phyloP scores from a whole-genome alignment of 2,329 filamentous ascomycete species.

The Botrytis tulipae region DNA sequence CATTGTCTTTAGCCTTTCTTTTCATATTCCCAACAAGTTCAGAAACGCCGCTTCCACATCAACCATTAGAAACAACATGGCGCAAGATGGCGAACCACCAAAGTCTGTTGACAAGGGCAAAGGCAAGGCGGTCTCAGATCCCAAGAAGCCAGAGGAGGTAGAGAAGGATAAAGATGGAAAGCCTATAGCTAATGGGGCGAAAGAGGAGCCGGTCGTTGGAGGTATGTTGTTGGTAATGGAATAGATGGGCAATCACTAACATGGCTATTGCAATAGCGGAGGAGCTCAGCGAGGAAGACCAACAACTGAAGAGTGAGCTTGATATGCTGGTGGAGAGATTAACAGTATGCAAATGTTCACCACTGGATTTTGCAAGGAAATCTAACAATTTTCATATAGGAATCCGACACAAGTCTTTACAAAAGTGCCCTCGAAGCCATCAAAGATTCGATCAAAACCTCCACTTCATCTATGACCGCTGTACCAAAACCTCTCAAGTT shows the following conservation, averaged over 20 bases:
- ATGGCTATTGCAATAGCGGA: constrained; percentile 52
- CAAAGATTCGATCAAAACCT: constrained; percentile 98
- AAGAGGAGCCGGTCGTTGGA: constrained; percentile 59
- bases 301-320: constrained; percentile 95
- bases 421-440: constrained; percentile 91
- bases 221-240: constrained; percentile 37
- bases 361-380: constrained; percentile 1
- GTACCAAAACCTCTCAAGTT: constrained; percentile 99
- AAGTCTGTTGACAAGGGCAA: constrained; percentile 92
- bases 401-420: constrained; percentile 83
- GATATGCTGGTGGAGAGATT: constrained; percentile 97
- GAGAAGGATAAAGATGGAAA: constrained; percentile 70
- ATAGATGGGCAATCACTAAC: constrained; percentile 39
- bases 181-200: constrained; percentile 68
- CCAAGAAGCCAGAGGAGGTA: constrained; percentile 58
- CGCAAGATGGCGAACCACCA: constrained; percentile 86
- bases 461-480: constrained; percentile 98
- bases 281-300: constrained; percentile 95
- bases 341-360: constrained; percentile 57
- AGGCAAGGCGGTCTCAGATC: constrained; percentile 72
- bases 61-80: constrained; percentile 60
- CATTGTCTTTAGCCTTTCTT: constrained; percentile 17
- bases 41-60: constrained; percentile 18
- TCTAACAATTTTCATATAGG: constrained; percentile 51
- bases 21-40: constrained; percentile 4